Base-by-base conservation (phyloP, 2,329 filamentous ascomycete genomes). In the Fusarium torreyae region DNA sequence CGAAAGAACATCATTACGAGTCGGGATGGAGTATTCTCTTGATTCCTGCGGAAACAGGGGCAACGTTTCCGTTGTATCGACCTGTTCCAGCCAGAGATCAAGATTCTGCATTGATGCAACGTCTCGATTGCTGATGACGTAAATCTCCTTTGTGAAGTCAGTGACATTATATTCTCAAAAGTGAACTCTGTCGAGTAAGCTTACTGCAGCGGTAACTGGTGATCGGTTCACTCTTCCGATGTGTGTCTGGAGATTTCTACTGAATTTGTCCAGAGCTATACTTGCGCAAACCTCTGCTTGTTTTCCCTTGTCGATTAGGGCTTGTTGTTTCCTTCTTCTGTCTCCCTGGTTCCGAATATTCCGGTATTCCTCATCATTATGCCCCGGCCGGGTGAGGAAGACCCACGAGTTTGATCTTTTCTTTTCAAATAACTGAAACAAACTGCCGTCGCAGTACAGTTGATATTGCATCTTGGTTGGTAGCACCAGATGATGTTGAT, bases 71-170 rank as follows among this genome's bases (percentile, higher is more conserved):
- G 18, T 44, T 0, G 57, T 59, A 0, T 61, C 44, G 7, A 61
- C 9, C 6, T 61, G 24, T 6, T 61, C 18, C 0, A 59, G 43
- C 54, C 57, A 61, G 8, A 61, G 54, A 22, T 59, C 57, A 0
- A 61, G 24, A 13, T 44, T 61, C 0, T 24, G 54, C 38, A 61
- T 61, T 0, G 57, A 61, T 1, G 57, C 24, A 9, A 31, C 18
- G 11, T 61, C 54, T 7, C 57, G 57, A 22, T 59, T 61, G 3
- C 54, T 50, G 17, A 61, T 59, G 7, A 59, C 31, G 4, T 61
- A 59, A 0, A 61, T 43, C 6, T 61, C 54, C 54, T 57, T 6
- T 1, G 4, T 2, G 9, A 6, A 2, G 5, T 39, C 10, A 48
- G 14, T 2, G 3, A 8, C 18, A 20, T 20, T 20, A 20, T 20